Evolutionary conservation across 305 asterid species (phyloP).

Genomic region (Plantago lanceolata): DNA sequence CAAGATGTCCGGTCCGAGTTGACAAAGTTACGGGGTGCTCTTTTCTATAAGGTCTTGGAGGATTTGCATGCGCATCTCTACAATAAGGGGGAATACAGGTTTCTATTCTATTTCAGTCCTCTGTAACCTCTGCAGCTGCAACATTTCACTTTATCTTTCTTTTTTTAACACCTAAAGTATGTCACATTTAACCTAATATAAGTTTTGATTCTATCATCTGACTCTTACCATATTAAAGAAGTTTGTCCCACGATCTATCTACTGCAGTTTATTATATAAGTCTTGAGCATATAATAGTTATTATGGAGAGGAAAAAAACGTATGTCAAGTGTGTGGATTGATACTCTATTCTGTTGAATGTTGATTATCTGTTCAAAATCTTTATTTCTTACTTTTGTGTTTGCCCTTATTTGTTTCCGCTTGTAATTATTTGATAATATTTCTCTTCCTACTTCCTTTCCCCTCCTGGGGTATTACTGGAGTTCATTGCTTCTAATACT

Average conservation of each 20-base stretch:
- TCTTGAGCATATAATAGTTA: conserved; percentile 18
- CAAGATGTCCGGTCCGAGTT: conserved; percentile 98
- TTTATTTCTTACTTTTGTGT: neutral
- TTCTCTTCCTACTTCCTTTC: conserved; percentile 6
- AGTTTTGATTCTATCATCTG: conserved; percentile 20
- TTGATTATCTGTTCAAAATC: conserved; percentile 15
- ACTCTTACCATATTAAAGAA: conserved; percentile 16
- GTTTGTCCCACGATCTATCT: conserved; percentile 16
- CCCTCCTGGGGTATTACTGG: conserved; percentile 11
- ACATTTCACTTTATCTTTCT: neutral
- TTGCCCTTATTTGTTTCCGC: neutral
- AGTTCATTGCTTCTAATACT: conserved; percentile 25
- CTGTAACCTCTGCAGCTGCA: conserved; percentile 24
- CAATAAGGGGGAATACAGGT: conserved; percentile 96
- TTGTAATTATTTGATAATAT: conserved; percentile 19
- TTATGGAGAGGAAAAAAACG: conserved; percentile 12
- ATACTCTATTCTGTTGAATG: conserved; percentile 10
- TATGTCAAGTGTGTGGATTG: conserved; percentile 17
- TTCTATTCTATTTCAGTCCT: conserved; percentile 22
- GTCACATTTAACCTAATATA: conserved; percentile 16
- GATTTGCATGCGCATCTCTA: conserved; percentile 97
- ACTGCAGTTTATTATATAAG: neutral
- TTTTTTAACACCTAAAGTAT: neutral
- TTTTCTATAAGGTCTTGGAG: conserved; percentile 91
- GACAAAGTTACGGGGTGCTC: conserved; percentile 84